Evolutionary conservation across 2,329 filamentous ascomycete genomes (phyloP), one percentile per base, ranked within the genome.

Genomic region (Thyridium curvatum): DNA sequence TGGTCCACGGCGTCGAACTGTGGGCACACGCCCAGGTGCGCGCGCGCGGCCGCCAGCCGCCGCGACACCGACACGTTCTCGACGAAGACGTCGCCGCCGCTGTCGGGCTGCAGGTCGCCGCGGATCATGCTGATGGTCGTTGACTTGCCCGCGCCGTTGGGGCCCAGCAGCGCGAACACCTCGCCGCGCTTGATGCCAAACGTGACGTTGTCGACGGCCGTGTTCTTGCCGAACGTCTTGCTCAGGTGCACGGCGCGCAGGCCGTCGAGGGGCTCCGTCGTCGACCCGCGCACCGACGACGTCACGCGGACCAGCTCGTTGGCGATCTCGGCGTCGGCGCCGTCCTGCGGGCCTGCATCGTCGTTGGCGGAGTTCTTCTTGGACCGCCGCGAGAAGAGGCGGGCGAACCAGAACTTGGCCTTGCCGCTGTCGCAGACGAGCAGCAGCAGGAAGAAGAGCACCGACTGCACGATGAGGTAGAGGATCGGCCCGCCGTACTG

Each of bases 61-160:
- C 72, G 74, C n/a, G 77, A 78, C 35, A 95, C 83, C 6, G 85
- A 88, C 7, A 80, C 74, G 45, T 83, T 72, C 53, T 94, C 86
- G 30, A 96, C 84, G 32, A 88, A 74, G 4, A 96, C 78, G 41
- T 94, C 85, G 26, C 88, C 86, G n/a, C 77, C 75, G 39, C 77
- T 75, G 39, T 79, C 75, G 0, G 89, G 88, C 37, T 80, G 79
- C 18, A 91, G 74, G 52, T 96, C 90, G n/a, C 91, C 91, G 45
- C 90, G 79, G 47, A 97, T 88, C 32, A 95, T 69, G 2, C 83
- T 87, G 50, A 96, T 94, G 0, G 85, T 94, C 0, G 89, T 94
- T 0, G 83, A 88, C 53, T 96, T 96, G 41, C 90, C 90, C 2
- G 90, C 91, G 17, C 90, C 89, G 54, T 95, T 95, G 13, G 90